A percentile compares a stretch with the other conserved stretches of the same genome.
Conservation (phyloP, 345 rosid species). For the Brassica rapa region DNA sequence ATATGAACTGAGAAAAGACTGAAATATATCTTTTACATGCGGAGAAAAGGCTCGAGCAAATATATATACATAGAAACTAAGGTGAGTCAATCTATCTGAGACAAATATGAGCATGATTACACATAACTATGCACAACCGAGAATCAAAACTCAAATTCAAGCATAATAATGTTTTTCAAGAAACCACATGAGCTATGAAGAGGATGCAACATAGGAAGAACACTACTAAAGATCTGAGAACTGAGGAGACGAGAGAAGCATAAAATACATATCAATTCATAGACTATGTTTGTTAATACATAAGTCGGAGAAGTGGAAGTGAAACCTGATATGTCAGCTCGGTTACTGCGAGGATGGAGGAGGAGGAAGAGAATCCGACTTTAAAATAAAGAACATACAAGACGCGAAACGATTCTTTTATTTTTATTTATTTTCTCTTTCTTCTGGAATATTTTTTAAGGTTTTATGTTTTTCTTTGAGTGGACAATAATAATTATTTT, state of each 20-base stretch:
- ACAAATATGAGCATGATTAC: background rate
- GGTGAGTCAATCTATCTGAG: background rate
- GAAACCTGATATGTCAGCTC: slow-evolving; percentile 27
- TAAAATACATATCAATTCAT: background rate
- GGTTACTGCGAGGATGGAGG: background rate
- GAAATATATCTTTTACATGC: background rate
- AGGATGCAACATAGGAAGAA: background rate
- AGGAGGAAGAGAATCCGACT: slow-evolving; percentile 17
- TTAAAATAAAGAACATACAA: background rate
- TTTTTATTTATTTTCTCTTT: background rate
- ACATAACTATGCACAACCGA: background rate
- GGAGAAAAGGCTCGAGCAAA: background rate
- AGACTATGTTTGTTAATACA: background rate
- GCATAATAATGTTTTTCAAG: background rate
- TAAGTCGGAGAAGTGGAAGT: background rate
- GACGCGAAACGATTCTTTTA: background rate
- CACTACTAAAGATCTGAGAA: slow-evolving; percentile 10
- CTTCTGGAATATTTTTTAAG: background rate
- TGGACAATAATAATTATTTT: background rate
- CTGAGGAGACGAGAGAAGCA: background rate
- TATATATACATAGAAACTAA: background rate
- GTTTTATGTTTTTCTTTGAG: background rate
- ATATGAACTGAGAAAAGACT: background rate
- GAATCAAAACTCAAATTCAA: background rate
- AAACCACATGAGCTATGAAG: background rate